phyloP scores from a whole-genome alignment of 106 monocot species.

The Agapanthus africanus region DNA sequence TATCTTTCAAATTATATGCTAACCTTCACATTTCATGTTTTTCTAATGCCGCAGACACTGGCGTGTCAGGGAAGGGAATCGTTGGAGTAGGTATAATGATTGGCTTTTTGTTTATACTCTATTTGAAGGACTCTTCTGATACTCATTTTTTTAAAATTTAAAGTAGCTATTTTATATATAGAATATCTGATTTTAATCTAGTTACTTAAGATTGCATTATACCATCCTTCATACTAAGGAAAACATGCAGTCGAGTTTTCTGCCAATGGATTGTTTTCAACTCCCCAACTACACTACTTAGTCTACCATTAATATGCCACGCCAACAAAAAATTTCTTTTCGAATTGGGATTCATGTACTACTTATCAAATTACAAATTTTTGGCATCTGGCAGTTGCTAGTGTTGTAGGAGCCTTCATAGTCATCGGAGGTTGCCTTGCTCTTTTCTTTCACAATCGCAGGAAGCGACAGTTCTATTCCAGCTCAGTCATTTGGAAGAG shows the following conservation, averaged over 20 bases:
- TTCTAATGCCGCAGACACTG: not conserved
- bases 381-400: not conserved
- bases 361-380: not conserved
- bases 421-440: constrained; percentile 5
- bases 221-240: not conserved
- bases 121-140: too few relatives aligned
- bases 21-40: not conserved
- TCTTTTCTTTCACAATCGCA: constrained; percentile 17
- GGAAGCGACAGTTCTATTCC: constrained; percentile 25
- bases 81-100: constrained; percentile 6
- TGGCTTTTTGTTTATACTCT: too few relatives aligned
- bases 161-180: too few relatives aligned
- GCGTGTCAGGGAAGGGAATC: too few relatives aligned
- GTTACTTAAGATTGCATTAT: not conserved
- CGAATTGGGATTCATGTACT: too few relatives aligned
- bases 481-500: too few relatives aligned
- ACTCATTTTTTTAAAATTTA: too few relatives aligned
- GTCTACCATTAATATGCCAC: not conserved
- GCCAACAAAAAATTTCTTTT: not conserved
- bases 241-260: too few relatives aligned
- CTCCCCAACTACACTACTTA: too few relatives aligned
- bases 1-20: not conserved
- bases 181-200: too few relatives aligned
- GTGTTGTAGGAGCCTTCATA: constrained; percentile 7
- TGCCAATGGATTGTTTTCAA: too few relatives aligned